A percentile compares a stretch with the other conserved stretches of the same genome.
These are phyloP conservation scores for Camellia japonica DNA, from an alignment of 148 eudicot species.

Conservation along the genomic window DNA sequence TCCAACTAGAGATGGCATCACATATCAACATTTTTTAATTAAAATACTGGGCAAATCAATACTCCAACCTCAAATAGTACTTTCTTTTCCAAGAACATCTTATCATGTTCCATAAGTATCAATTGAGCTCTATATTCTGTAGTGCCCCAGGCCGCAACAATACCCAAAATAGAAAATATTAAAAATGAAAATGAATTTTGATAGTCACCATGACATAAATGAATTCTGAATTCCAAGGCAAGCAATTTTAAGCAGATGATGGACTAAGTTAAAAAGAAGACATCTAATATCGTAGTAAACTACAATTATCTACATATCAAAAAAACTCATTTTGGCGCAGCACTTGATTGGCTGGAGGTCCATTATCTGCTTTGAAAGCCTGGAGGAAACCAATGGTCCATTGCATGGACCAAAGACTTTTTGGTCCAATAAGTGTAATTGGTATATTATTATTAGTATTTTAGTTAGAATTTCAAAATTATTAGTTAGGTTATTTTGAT, in stretches of 20 bases:
- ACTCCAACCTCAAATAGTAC: background rate
- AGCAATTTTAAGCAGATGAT: background rate
- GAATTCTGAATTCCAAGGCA: background rate
- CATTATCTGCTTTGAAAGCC: too few relatives aligned
- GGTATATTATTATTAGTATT: too few relatives aligned
- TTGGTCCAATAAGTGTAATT: too few relatives aligned
- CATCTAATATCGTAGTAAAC: background rate
- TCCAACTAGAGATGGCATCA: background rate
- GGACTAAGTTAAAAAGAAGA: background rate
- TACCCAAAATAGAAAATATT: background rate
- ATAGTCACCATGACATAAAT: background rate
- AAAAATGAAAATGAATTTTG: background rate
- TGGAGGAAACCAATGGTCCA: too few relatives aligned
- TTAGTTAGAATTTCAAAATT: too few relatives aligned
- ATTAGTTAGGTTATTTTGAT: too few relatives aligned
- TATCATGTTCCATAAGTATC: background rate
- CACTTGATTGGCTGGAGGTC: too few relatives aligned
- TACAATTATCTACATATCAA: background rate
- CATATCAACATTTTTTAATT: background rate
- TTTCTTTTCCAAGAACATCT: background rate
- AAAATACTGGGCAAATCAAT: background rate
- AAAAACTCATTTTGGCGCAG: background rate
- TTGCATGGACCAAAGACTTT: too few relatives aligned
- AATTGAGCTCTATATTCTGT: background rate
- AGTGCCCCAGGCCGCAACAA: constrained; percentile 13